These are phyloP conservation scores for Cystobasidium onofrii DNA, from an alignment of 768 basidiomycete species.

Conservation along the genomic window DNA sequence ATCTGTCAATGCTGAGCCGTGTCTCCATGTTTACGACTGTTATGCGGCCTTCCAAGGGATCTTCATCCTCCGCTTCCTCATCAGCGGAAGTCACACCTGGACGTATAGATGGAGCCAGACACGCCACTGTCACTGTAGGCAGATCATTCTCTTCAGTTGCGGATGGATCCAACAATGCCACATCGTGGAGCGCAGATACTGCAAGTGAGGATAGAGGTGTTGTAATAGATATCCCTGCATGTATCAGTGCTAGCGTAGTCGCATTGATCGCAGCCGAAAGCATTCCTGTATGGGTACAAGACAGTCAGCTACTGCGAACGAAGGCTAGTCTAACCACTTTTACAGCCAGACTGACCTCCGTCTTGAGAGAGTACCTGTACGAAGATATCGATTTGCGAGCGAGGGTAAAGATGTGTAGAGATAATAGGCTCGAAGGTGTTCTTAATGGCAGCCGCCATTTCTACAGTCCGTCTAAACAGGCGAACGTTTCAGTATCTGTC, in stretches of 20 bases:
- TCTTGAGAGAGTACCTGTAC: constrained; percentile 90
- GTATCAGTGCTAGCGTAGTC: constrained; percentile 81
- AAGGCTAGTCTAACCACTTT: not conserved
- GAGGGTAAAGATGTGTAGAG: constrained; percentile 79
- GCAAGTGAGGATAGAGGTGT: constrained; percentile 88
- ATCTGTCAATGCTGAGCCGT: constrained; percentile 80
- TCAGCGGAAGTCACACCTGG: not conserved
- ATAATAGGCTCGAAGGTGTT: constrained; percentile 95
- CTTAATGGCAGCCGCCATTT: constrained; percentile 76
- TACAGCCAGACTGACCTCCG: constrained; percentile 50
- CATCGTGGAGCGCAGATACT: constrained; percentile 55
- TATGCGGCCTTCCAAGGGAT: constrained; percentile 57
- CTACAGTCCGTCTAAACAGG: constrained; percentile 44
- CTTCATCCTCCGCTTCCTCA: constrained; percentile 1
- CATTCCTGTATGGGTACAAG: constrained; percentile 51
- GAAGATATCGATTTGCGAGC: constrained; percentile 87
- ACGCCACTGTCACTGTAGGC: constrained; percentile 77
- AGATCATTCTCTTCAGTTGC: constrained; percentile 82
- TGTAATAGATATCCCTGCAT: constrained; percentile 77
- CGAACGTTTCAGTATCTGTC: not conserved
- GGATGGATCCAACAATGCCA: constrained; percentile 77
- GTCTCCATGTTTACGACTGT: constrained; percentile 90
- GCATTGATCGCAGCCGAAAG: constrained; percentile 88
- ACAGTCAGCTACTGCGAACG: not conserved
- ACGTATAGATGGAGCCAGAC: constrained; percentile 60